Conservation (phyloP, 176 grass and related monocot genomes). For the Ananas comosus region DNA sequence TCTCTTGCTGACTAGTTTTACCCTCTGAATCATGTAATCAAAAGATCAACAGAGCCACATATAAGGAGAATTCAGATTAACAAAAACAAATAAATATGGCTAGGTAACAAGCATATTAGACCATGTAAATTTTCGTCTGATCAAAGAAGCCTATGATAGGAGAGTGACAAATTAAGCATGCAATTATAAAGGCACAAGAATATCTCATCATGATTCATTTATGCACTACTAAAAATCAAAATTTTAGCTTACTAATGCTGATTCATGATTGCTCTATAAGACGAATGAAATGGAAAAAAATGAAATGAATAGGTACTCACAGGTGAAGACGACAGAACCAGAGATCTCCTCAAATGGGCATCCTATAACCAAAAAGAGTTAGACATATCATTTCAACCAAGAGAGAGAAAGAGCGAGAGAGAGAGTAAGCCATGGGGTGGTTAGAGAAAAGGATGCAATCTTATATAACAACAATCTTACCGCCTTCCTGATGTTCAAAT, state of each 20-base stretch:
- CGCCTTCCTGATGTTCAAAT: conserved; percentile 35
- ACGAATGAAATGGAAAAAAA: background rate
- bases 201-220: no score
- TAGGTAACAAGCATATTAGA: background rate
- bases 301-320: conserved; percentile 34
- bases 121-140: no score
- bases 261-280: no score
- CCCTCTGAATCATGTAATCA: conserved; percentile 31
- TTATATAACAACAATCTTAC: conserved; percentile 26
- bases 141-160: background rate
- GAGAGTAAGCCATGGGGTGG: background rate
- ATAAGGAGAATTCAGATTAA: background rate
- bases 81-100: background rate
- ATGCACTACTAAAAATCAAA: no score
- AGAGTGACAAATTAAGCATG: background rate
- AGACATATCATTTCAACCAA: conserved; percentile 6
- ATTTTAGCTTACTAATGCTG: no score
- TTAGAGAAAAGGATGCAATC: conserved; percentile 5
- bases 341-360: conserved; percentile 34
- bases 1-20: conserved; percentile 47
- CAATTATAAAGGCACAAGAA: no score
- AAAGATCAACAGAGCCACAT: background rate
- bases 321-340: conserved; percentile 23
- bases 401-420: background rate
- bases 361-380: conserved; percentile 28